phyloP scores from a whole-genome alignment of 306 rosid species.

The Sicyos baderoa region DNA sequence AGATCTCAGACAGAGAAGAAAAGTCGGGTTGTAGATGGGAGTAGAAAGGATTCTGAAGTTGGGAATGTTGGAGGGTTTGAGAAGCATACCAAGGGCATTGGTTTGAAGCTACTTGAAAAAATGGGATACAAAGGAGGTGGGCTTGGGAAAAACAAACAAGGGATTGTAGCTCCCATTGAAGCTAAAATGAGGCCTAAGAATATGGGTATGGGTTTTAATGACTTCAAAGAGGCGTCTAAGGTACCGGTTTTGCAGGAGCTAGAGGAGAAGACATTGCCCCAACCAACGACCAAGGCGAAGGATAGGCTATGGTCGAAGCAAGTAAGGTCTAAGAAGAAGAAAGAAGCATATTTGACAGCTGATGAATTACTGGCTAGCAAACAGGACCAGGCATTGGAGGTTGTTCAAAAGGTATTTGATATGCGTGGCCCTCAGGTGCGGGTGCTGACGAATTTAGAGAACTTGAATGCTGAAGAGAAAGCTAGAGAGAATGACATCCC shows the following conservation, averaged over 20 bases:
- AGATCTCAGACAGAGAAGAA: conserved; percentile 45
- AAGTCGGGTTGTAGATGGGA: conserved; percentile 22
- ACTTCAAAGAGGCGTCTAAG: conserved; percentile 39
- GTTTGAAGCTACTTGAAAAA: conserved; percentile 64
- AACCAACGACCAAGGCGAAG: conserved; percentile 31
- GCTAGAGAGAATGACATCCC: conserved; percentile 35
- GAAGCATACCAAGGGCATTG: conserved; percentile 79
- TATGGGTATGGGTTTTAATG: conserved; percentile 74
- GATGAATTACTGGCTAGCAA: conserved; percentile 66
- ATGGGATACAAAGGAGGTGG: conserved; percentile 99
- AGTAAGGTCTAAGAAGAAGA: conserved; percentile 31
- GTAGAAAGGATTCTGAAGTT: conserved; percentile 20
- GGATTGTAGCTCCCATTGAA: conserved; percentile 69
- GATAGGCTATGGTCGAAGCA: conserved; percentile 63
- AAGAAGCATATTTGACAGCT: conserved; percentile 53
- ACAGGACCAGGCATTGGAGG: conserved; percentile 57
- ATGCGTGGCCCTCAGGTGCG: conserved; percentile 56
- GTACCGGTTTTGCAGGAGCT: conserved; percentile 33
- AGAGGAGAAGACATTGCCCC: conserved; percentile 34
- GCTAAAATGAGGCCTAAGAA: conserved; percentile 74
- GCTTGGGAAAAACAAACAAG: conserved; percentile 82
- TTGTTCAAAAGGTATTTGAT: conserved; percentile 57
- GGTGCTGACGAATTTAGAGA: conserved; percentile 44
- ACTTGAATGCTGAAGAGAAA: conserved; percentile 45
- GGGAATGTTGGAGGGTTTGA: conserved; percentile 55